phyloP scores from a whole-genome alignment of 2,329 filamentous ascomycete genomes.

The Aspergillus luchuensis region DNA sequence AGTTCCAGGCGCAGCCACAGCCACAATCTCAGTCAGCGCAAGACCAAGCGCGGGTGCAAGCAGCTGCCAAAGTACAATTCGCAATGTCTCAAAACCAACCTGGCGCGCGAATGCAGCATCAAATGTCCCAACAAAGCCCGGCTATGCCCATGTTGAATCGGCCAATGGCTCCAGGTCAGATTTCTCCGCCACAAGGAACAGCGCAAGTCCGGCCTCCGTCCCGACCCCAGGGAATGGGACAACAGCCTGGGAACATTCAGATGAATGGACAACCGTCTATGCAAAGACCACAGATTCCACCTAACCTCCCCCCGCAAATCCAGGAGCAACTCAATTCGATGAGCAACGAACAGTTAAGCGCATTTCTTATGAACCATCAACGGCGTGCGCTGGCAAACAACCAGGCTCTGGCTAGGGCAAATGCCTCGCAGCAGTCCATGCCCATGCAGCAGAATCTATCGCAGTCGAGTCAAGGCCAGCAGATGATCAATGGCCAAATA shows the following conservation, averaged over 20 bases:
- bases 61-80: constrained; percentile 50
- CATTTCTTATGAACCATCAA: constrained; percentile 37
- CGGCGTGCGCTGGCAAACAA: constrained; percentile 35
- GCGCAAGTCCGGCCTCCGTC: constrained; percentile 39
- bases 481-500: constrained; percentile 34
- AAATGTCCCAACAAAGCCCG: constrained; percentile 44
- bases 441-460: constrained; percentile 33
- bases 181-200: constrained; percentile 40
- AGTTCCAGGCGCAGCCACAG: constrained; percentile 41
- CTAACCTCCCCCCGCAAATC: constrained; percentile 36
- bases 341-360: constrained; percentile 38
- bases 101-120: constrained; percentile 40
- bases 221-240: constrained; percentile 36
- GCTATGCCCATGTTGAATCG: constrained; percentile 48
- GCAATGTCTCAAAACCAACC: constrained; percentile 49
- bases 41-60: constrained; percentile 45
- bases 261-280: constrained; percentile 33
- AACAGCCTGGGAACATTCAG: constrained; percentile 31
- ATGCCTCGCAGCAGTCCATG: constrained; percentile 33
- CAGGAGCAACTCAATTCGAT: constrained; percentile 41
- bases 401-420: constrained; percentile 34
- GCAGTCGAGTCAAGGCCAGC: constrained; percentile 36
- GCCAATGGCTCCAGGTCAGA: constrained; percentile 42
- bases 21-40: constrained; percentile 34
- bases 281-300: constrained; percentile 38